phyloP scores from a whole-genome alignment of 1,284 basidiomycete genomes.

The Clitocybe nebularis region DNA sequence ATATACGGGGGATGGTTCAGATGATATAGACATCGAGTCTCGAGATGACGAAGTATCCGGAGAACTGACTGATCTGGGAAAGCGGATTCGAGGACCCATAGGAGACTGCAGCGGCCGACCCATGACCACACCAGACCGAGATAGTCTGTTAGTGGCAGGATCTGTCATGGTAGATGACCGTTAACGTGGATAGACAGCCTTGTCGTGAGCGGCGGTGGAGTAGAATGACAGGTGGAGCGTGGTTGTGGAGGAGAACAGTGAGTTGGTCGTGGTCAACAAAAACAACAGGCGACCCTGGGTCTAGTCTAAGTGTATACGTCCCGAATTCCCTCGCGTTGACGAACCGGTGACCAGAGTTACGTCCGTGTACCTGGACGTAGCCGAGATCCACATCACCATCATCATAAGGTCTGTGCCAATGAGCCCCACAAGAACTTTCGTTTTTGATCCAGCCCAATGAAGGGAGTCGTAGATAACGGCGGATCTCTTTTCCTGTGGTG shows the following conservation, averaged over 20 bases:
- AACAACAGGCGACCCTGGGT: too few relatives aligned
- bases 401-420: too few relatives aligned
- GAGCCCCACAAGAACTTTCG: too few relatives aligned
- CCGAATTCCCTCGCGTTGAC: too few relatives aligned
- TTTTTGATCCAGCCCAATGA: too few relatives aligned
- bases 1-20: conserved; percentile 12
- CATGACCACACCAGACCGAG: conserved; percentile 25
- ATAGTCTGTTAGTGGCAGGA: conserved; percentile 21
- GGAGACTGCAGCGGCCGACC: conserved; percentile 26
- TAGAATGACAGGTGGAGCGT: background rate
- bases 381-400: background rate
- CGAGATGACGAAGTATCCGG: conserved; percentile 3
- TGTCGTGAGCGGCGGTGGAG: conserved; percentile 1
- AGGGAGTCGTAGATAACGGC: too few relatives aligned
- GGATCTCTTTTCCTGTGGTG: too few relatives aligned
- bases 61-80: conserved; percentile 11
- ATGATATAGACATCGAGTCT: conserved; percentile 8
- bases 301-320: too few relatives aligned
- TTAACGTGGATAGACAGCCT: too few relatives aligned
- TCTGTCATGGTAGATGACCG: conserved; percentile 22
- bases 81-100: conserved; percentile 29
- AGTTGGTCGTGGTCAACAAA: background rate
- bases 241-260: background rate
- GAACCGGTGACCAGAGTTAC: conserved; percentile 1
- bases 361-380: too few relatives aligned